Evolutionary conservation across 2,329 filamentous ascomycete genomes (phyloP).

Genomic region (Mariannaea sp.): DNA sequence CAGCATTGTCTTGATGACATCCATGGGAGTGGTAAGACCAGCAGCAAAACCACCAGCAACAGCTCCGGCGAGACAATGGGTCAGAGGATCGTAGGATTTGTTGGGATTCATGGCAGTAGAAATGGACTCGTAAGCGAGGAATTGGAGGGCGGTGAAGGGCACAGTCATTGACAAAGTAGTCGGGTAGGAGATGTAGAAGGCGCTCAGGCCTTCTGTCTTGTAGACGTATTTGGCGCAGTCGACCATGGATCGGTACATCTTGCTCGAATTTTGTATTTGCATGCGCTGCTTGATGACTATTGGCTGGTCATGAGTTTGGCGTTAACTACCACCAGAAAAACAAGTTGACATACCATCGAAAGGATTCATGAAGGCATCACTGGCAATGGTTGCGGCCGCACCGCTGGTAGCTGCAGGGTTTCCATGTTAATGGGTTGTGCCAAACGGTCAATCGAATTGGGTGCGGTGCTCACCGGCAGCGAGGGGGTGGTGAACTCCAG

Average conservation of each 20-base stretch:
- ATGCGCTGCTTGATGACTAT: slow-evolving; percentile 98
- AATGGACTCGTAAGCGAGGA: slow-evolving; percentile 96
- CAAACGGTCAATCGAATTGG: neutral
- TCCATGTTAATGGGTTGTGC: slow-evolving; percentile 15
- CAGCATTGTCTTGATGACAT: slow-evolving; percentile 97
- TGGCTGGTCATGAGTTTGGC: slow-evolving; percentile 8
- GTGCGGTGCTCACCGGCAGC: slow-evolving; percentile 73
- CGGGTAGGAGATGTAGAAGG: slow-evolving; percentile 98
- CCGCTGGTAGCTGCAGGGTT: slow-evolving; percentile 76
- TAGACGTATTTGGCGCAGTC: slow-evolving; percentile 92
- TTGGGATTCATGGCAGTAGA: slow-evolving; percentile 90
- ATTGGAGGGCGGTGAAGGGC: slow-evolving; percentile 95
- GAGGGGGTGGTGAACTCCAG: slow-evolving; percentile 85
- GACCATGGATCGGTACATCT: slow-evolving; percentile 80
- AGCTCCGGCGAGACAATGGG: slow-evolving; percentile 90
- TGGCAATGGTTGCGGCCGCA: slow-evolving; percentile 93
- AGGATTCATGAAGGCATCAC: slow-evolving; percentile 98
- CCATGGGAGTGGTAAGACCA: slow-evolving; percentile 91
- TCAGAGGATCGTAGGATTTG: slow-evolving; percentile 87
- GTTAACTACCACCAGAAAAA: neutral
- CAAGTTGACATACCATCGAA: slow-evolving; percentile 77
- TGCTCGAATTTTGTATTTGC: slow-evolving; percentile 94
- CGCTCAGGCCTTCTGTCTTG: slow-evolving; percentile 80
- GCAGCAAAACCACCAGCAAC: slow-evolving; percentile 92
- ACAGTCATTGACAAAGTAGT: slow-evolving; percentile 99